Base-by-base conservation (phyloP, 2,329 filamentous ascomycete species). In the Monosporascus sp. region DNA sequence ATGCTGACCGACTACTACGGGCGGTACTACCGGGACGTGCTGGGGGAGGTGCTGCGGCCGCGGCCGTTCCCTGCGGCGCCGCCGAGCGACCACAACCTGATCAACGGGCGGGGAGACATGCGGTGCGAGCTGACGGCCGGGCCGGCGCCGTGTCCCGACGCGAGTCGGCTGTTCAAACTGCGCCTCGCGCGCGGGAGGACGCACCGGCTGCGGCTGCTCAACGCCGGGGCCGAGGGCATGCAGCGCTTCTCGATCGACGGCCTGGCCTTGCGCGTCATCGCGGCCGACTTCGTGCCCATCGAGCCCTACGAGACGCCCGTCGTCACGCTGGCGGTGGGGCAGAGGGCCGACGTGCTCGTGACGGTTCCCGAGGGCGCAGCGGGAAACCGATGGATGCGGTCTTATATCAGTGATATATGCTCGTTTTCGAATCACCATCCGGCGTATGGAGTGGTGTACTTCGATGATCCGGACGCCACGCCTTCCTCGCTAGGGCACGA, bases 221-320 rank as follows among this genome's bases (percentile, higher is more conserved):
- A 75, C 57, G 69, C 68, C 7, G 79, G 55, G 71, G 79, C 52
- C 26, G 56, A 52, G 38, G 57, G 55, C 15, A 51, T 61, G 3
- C 51, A 60, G 44, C 63, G 68, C 58, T 55, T 66, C 41, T 61
- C 58, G 28, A 76, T 81, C 51, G 78, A 82, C 57, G 70, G 71
- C 9, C 75, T 80, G 58, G 68, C 66, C 3, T 60, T 80, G 55
- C 74, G 67, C 0, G 73, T 80, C 47, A 74, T 79, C 38, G 71
- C 75, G 5, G 74, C 70, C 54, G 78, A 80, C 58, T 76, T 76
- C 35, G 73, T 78, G 0, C 71, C 74, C 0, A 63, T 78, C 50
- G 58, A 69, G 49, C 79, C 80, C 1, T 82, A 80, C 61, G 68
- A 68, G 4, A 77, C 76, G 0, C 50, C 57, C 28, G 51, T 58